These are phyloP conservation scores for Dacryopinax primogenitus DNA, from an alignment of 768 basidiomycete species.

Conservation along the genomic window DNA sequence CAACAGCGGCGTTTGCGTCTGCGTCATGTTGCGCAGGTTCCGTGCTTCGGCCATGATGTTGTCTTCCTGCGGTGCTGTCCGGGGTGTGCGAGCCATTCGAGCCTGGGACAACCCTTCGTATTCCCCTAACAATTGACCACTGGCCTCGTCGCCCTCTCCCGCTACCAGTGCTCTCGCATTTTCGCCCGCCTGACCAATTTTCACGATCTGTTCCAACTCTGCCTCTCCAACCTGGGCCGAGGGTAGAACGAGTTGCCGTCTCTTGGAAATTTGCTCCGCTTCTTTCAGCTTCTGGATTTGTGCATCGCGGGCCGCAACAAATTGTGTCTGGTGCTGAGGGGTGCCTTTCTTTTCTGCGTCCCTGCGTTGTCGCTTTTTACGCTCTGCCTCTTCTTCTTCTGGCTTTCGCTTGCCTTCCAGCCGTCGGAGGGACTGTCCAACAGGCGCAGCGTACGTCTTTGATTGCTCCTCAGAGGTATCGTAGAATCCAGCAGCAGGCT, in stretches of 20 bases:
- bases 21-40: constrained; percentile 87
- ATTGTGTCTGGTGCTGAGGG: constrained; percentile 55
- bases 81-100: constrained; percentile 82
- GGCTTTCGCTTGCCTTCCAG: constrained; percentile 91
- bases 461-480: constrained; percentile 91
- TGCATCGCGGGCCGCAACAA: constrained; percentile 90
- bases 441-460: constrained; percentile 69
- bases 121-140: constrained; percentile 74
- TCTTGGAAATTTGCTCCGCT: constrained; percentile 83
- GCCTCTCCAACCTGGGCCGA: constrained; percentile 84
- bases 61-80: constrained; percentile 92
- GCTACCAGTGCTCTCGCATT: constrained; percentile 72
- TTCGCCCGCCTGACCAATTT: constrained; percentile 89
- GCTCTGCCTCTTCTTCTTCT: constrained; percentile 86
- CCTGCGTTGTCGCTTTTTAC: constrained; percentile 76
- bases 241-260: constrained; percentile 74
- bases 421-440: constrained; percentile 81
- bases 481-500: constrained; percentile 89
- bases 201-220: constrained; percentile 95
- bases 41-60: constrained; percentile 88
- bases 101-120: constrained; percentile 84
- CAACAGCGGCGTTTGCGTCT: constrained; percentile 81
- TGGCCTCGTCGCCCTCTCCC: constrained; percentile 65
- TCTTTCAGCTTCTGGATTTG: constrained; percentile 98
- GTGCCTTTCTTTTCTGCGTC: constrained; percentile 47